Conservation (phyloP, 805 yeast species). For the Pichia sporocuriosa region DNA sequence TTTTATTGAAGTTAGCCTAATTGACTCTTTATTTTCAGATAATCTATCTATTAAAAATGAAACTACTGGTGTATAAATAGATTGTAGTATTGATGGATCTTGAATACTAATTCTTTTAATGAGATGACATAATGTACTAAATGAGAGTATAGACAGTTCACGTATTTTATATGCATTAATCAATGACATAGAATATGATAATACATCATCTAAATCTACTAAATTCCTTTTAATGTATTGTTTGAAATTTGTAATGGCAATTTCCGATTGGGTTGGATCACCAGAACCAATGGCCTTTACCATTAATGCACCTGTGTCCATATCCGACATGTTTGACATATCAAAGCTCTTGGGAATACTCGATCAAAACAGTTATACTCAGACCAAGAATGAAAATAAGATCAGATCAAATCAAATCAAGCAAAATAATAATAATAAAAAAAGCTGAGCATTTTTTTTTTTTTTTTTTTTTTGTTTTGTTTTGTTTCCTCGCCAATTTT, state of each 20-base stretch:
- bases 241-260: slow-evolving; percentile 34
- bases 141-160: slow-evolving; percentile 37
- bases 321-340: no score
- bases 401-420: neutral
- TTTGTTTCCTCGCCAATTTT: no score
- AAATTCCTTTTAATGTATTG: slow-evolving; percentile 49
- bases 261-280: slow-evolving; percentile 18
- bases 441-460: neutral
- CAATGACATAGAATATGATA: slow-evolving; percentile 44
- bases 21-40: slow-evolving; percentile 33
- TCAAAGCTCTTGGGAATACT: no score
- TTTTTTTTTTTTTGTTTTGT: no score
- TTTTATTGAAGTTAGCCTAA: slow-evolving; percentile 39
- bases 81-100: slow-evolving; percentile 37
- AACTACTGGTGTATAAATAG: slow-evolving; percentile 38
- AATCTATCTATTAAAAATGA: slow-evolving; percentile 47
- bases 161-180: slow-evolving; percentile 37
- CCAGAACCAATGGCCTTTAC: slow-evolving; percentile 21
- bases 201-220: slow-evolving; percentile 44
- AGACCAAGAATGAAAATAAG: no score
- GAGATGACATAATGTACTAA: slow-evolving; percentile 48
- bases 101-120: slow-evolving; percentile 55
- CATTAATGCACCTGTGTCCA: slow-evolving; percentile 22
- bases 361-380: no score
- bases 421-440: no score